Evolutionary conservation across 73 alveolate species (phyloP).

Genomic region (Paramecium sexaurelia): DNA sequence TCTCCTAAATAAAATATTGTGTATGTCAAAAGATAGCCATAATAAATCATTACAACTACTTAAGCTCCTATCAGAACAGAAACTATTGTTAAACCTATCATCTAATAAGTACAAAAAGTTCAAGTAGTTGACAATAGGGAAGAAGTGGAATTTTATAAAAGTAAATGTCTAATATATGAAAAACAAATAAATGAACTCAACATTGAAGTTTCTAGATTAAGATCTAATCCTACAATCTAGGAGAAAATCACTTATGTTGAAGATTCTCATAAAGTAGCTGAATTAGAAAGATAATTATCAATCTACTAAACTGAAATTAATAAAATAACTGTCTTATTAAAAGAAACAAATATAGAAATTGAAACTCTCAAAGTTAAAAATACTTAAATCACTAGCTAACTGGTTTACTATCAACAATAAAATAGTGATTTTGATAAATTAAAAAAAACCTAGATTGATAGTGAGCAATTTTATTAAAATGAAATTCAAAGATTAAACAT

Average conservation of each 20-base stretch:
- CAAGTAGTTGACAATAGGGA: slow-evolving; percentile 21
- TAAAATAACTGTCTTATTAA: background rate
- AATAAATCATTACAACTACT: background rate
- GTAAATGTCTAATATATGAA: slow-evolving; percentile 42
- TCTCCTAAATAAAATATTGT: slow-evolving; percentile 49
- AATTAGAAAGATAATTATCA: slow-evolving; percentile 19
- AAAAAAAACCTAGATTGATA: slow-evolving; percentile 16
- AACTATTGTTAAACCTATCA: background rate
- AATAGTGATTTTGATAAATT: slow-evolving; percentile 3
- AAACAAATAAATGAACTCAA: slow-evolving; percentile 38
- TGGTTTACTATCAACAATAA: background rate
- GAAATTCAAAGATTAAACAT: slow-evolving; percentile 42
- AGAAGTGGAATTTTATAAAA: slow-evolving; percentile 28
- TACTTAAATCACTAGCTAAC: background rate
- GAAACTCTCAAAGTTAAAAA: background rate
- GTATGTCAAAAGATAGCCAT: background rate
- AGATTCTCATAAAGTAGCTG: slow-evolving; percentile 52
- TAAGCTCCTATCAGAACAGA: background rate
- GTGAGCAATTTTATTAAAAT: slow-evolving; percentile 28
- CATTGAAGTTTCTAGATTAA: slow-evolving; percentile 12
- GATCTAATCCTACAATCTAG: slow-evolving; percentile 25
- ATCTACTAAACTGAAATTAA: background rate
- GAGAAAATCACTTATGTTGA: slow-evolving; percentile 39
- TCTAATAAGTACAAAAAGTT: background rate
- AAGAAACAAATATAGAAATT: background rate